phyloP scores from a whole-genome alignment of 192 early-diverging fungal species.

The Coemansia sp. region DNA sequence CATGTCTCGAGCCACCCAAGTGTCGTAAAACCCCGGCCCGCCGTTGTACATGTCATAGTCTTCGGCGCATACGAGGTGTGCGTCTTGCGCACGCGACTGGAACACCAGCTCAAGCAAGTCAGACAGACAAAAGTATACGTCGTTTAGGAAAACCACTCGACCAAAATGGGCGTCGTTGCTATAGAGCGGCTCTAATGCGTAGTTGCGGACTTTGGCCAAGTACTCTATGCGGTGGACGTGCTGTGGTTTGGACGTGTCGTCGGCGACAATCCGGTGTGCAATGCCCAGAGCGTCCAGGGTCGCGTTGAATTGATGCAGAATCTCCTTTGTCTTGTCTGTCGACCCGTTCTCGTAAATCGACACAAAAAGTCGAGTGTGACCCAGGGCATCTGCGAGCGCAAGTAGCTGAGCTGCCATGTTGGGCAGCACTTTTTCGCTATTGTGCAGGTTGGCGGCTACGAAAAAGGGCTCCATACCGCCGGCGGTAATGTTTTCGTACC shows the following conservation, averaged over 20 bases:
- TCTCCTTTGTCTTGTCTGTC: slow-evolving; percentile 30
- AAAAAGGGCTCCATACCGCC: slow-evolving; percentile 2
- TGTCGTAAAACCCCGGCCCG: slow-evolving; percentile 42
- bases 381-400: slow-evolving; percentile 26
- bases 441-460: slow-evolving; percentile 44
- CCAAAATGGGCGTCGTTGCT: slow-evolving; percentile 5
- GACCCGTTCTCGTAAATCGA: slow-evolving; percentile 54
- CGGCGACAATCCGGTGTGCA: slow-evolving; percentile 22
- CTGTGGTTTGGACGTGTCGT: not conserved
- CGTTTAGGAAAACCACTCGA: slow-evolving; percentile 44
- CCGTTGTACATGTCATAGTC: slow-evolving; percentile 35
- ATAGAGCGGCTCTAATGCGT: slow-evolving; percentile 43
- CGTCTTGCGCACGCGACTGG: slow-evolving; percentile 36
- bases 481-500: slow-evolving; percentile 9
- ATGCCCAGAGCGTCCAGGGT: slow-evolving; percentile 15
- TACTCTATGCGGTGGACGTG: slow-evolving; percentile 45
- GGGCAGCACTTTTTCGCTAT: slow-evolving; percentile 43
- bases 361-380: slow-evolving; percentile 30
- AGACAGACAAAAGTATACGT: slow-evolving; percentile 45
- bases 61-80: slow-evolving; percentile 52
- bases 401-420: slow-evolving; percentile 41
- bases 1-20: slow-evolving; percentile 53
- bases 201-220: slow-evolving; percentile 48
- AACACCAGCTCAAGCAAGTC: slow-evolving; percentile 52
- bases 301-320: slow-evolving; percentile 17